Evolutionary conservation across 2,329 filamentous ascomycete species (phyloP), one percentile per base, ranked within the genome.

Genomic region (Waltergamsia citrina): DNA sequence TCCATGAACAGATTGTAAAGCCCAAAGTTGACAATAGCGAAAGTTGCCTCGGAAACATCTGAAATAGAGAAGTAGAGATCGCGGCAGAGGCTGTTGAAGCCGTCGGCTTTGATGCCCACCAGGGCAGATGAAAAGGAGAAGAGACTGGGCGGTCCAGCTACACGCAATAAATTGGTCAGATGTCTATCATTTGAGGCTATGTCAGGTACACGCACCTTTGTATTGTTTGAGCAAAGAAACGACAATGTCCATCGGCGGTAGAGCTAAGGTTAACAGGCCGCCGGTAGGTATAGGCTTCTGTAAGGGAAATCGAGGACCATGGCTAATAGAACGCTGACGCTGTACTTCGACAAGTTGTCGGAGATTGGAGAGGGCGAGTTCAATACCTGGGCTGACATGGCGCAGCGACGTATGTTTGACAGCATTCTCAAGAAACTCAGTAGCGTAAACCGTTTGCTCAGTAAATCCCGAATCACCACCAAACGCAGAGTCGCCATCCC

Each of bases 321-420:
- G 55, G 16, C 53, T 55, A 22, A 56, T 55, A 20, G 53, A 54
- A 25, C 57, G 49, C 9, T 54, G 53, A 35, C 65, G 63, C 43
- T 71, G 67, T 52, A 73, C 60, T 33, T 62, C 52, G 30, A 72
- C 67, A 19, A 76, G 65, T 40, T 70, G 66, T 33, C 65, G 62
- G 10, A 76, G 54, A 15, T 65, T 67, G 24, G 62, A 56, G 14
- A 76, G 52, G 1, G 69, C 71, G 3, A 66, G 62, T 31, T 65
- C 59, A 56, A 76, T 73, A 46, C 67, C 65, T 3, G 70, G 63
- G 38, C 62, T 62, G 19, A 61, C 50, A 29, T 63, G 55, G 22
- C 57, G 55, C 4, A 70, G 51, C 1, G 68, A 59, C 2, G 65
- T 66, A 17, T 63, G 59, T 41, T 61, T 54, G 18, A 71, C 68